Percentiles rank a stretch among this genome's conserved stretches.
These are phyloP conservation scores for Trypanosoma rangeli DNA, from an alignment of 208 protist genomes.

Conservation along the genomic window DNA sequence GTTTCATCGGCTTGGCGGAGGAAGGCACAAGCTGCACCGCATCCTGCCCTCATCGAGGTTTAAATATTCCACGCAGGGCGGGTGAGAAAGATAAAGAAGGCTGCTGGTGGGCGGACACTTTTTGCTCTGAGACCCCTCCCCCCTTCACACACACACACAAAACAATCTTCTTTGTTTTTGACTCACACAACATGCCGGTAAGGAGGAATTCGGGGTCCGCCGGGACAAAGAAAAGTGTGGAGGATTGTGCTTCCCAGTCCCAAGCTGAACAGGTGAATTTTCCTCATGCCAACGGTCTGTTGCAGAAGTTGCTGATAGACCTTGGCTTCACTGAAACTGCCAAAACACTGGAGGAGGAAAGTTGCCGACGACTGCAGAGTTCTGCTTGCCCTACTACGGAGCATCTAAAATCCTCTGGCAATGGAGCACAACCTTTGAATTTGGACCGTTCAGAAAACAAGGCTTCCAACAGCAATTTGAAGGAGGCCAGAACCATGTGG, in stretches of 20 bases:
- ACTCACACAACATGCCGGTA: constrained; percentile 3
- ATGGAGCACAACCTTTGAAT: neutral
- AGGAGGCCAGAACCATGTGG: neutral
- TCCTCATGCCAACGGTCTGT: constrained; percentile 6
- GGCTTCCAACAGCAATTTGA: neutral
- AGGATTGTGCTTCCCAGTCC: neutral
- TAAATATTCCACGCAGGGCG: too few relatives aligned
- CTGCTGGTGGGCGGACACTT: too few relatives aligned
- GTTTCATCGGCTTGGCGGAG: too few relatives aligned
- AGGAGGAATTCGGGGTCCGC: neutral
- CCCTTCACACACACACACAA: too few relatives aligned
- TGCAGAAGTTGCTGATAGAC: constrained; percentile 42
- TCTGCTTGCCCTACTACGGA: neutral
- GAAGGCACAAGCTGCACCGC: too few relatives aligned
- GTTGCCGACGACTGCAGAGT: constrained; percentile 24
- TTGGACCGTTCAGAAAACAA: neutral
- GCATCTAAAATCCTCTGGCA: neutral
- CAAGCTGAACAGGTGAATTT: neutral
- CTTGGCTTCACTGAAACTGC: constrained; percentile 56
- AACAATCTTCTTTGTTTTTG: neutral
- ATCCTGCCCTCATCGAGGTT: too few relatives aligned
- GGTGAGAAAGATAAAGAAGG: too few relatives aligned
- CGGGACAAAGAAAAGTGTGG: neutral
- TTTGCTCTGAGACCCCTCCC: too few relatives aligned
- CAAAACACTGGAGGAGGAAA: constrained; percentile 46